Conservation (phyloP, 345 rosid genomes). For the Corchorus olitorius region DNA sequence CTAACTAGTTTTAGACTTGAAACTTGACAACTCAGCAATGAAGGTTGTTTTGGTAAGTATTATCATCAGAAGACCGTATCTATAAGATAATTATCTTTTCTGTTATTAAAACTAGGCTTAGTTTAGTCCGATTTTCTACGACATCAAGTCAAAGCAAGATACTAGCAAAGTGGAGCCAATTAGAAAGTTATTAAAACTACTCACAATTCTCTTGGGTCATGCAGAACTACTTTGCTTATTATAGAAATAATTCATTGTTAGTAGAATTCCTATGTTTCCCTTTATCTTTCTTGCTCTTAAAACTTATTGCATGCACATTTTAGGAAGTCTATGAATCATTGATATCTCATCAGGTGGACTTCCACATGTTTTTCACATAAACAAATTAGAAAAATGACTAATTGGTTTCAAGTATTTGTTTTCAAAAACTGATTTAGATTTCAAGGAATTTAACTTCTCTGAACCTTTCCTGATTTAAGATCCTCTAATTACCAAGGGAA, state of each 20-base stretch:
- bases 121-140: background rate
- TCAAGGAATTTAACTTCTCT: background rate
- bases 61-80: background rate
- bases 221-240: background rate
- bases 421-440: background rate
- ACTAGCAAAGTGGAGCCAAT: background rate
- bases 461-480: background rate
- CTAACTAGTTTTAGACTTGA: background rate
- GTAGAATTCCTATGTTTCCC: background rate
- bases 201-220: background rate
- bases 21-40: conserved; percentile 2
- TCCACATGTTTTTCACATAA: background rate
- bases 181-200: background rate
- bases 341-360: background rate
- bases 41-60: background rate
- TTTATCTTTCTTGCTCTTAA: background rate
- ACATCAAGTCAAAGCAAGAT: conserved; percentile 10
- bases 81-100: background rate
- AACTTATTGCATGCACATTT: conserved; percentile 4
- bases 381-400: background rate
- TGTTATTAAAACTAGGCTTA: background rate
- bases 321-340: background rate
- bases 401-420: background rate
- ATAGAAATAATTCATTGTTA: background rate
- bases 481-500: background rate